phyloP scores from a whole-genome alignment of 108 stramenopile genomes.

The Nitzschia sp. region DNA sequence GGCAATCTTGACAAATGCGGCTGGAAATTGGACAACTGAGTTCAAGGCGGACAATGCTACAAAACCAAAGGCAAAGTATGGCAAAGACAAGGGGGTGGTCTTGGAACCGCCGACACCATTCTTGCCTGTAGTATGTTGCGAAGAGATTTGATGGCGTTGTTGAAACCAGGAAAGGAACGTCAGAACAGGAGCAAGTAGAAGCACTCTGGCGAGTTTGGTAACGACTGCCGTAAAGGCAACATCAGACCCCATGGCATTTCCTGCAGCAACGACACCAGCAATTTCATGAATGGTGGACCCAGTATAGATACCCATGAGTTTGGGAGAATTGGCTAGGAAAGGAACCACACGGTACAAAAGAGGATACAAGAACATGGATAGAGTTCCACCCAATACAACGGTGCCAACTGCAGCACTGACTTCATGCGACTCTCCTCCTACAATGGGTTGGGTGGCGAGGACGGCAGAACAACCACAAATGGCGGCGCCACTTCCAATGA shows the following conservation, averaged over 20 bases:
- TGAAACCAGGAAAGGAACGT: constrained; percentile 14
- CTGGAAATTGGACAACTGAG: constrained; percentile 14
- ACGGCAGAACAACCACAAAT: constrained; percentile 28
- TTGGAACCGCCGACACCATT: neutral
- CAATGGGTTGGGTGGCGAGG: constrained; percentile 24
- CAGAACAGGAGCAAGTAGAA: constrained; percentile 20
- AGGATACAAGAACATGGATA: constrained; percentile 32
- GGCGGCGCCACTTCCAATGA: constrained; percentile 24
- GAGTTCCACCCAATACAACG: constrained; percentile 24
- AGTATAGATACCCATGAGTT: constrained; percentile 29
- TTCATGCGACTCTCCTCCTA: constrained; percentile 28
- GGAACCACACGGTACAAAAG: constrained; percentile 13
- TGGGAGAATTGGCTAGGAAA: constrained; percentile 16
- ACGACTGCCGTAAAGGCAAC: constrained; percentile 25
- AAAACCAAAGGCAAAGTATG: constrained; percentile 28
- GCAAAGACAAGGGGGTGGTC: constrained; percentile 6
- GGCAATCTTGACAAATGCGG: constrained; percentile 19
- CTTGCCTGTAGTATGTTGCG: too few relatives aligned
- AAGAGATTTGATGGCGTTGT: constrained; percentile 9
- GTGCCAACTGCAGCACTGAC: constrained; percentile 25
- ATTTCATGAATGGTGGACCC: constrained; percentile 33
- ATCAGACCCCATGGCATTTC: constrained; percentile 26
- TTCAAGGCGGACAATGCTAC: constrained; percentile 23
- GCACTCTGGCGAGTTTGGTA: constrained; percentile 21
- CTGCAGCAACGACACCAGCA: constrained; percentile 26